Base-by-base conservation (phyloP, 2,329 filamentous ascomycete genomes). In the Scedosporium aurantiacum region DNA sequence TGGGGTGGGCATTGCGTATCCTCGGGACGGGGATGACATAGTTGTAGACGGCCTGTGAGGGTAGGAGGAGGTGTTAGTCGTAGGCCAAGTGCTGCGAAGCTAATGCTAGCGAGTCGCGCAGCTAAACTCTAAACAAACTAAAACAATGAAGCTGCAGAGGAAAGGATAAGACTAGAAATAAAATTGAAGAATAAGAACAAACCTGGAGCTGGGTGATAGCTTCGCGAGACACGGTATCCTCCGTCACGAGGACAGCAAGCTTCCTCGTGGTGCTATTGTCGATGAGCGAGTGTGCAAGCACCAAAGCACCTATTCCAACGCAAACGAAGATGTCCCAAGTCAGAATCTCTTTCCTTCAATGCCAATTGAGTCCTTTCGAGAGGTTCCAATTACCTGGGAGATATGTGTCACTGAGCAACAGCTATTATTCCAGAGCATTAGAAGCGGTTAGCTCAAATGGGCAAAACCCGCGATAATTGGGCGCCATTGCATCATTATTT, bases 231-330 rank as follows among this genome's bases (percentile, higher is more conserved):
- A 99, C 80, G 18, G 83, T 86, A 69, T 96, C 91, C 61, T 87
- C 80, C 4, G 91, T 95, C 71, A 95, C 84, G 68, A 97, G 79
- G 67, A 89, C 88, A 63, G 88, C 91, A 68, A 99, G 80, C 78
- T 91, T 93, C 78, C 90, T 94, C 66, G 80, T 85, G 43, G 92
- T 90, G 62, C 90, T 90, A 68, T 86, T 88, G 86, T 99, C 94
- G 74, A 90, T 89, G 62, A 99, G 79, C 40, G 94, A 97, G 78
- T 97, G 92, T 64, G 91, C 92, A 65, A 99, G 85, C 56, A 99
- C 92, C 68, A 94, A 85, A 63, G 92, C 93, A 73, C 94, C 93
- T 96, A 67, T 43, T n/a, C 40, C 21, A 45, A 54, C 18, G 16
- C 37, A 18, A 12, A 27, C 23, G 14, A 56, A 32, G 10, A 32